A percentile compares a stretch with the other conserved stretches of the same genome.
phyloP scores from a whole-genome alignment of 371 early-diverging fungal species.

The Batrachochytrium dendrobatidis region DNA sequence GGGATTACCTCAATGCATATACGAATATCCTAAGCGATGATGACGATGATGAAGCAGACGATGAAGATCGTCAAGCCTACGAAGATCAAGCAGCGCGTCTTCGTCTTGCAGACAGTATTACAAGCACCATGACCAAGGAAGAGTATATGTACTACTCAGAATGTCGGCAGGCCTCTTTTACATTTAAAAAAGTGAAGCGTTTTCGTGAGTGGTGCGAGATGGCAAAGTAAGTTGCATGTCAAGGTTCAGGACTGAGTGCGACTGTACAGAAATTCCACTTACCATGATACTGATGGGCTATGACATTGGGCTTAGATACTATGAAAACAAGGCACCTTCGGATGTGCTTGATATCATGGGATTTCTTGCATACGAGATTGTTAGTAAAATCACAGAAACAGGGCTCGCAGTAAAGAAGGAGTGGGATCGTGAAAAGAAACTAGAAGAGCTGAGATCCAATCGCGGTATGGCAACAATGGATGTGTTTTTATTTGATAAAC shows the following conservation, averaged over 20 bases:
- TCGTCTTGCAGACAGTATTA: conserved; percentile 81
- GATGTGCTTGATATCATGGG: conserved; percentile 96
- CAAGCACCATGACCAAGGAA: conserved; percentile 92
- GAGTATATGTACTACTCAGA: conserved; percentile 98
- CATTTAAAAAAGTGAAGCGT: conserved; percentile 86
- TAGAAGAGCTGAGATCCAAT: conserved; percentile 9
- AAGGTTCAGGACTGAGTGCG: too few relatives aligned
- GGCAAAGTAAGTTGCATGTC: conserved; percentile 69
- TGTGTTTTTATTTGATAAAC: conserved; percentile 65
- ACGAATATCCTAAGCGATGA: conserved; percentile 53
- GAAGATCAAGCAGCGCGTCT: conserved; percentile 61
- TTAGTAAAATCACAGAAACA: conserved; percentile 80
- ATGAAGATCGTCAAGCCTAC: conserved; percentile 66
- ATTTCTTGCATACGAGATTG: conserved; percentile 94
- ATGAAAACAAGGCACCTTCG: conserved; percentile 80
- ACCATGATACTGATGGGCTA: too few relatives aligned
- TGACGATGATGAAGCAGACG: conserved; percentile 71
- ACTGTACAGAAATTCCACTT: too few relatives aligned
- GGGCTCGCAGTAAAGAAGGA: conserved; percentile 70
- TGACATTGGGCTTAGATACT: conserved; percentile 32
- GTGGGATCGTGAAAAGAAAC: conserved; percentile 23
- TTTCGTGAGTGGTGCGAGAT: conserved; percentile 96
- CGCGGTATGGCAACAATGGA: conserved; percentile 20
- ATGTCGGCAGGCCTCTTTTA: conserved; percentile 96
- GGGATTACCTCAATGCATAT: conserved; percentile 78